A percentile compares a stretch with the other conserved stretches of the same genome.
phyloP scores from a whole-genome alignment of 140 eudicot species.

The Anethum foeniculum region DNA sequence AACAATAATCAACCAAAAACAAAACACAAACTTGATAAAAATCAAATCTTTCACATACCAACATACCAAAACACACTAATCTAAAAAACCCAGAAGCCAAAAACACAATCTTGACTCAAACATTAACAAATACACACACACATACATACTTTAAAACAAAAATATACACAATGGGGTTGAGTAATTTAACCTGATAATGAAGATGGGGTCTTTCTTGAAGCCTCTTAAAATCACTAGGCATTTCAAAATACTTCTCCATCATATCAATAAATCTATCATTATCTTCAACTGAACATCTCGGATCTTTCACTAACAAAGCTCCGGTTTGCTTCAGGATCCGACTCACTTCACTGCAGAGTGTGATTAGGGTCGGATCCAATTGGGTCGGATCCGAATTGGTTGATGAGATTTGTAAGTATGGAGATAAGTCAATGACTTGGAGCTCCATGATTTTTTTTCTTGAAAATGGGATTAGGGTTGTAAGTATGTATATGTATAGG shows the following conservation, averaged over 20 bases:
- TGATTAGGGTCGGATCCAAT: conserved; percentile 29
- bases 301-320: conserved; percentile 77
- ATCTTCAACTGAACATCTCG: conserved; percentile 70
- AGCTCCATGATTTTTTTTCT: conserved; percentile 38
- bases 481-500: neutral
- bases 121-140: neutral
- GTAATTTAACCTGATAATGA: conserved; percentile 67
- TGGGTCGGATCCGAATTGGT: conserved; percentile 10
- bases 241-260: conserved; percentile 88
- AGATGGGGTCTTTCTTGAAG: conserved; percentile 74
- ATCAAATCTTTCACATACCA: neutral
- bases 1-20: neutral
- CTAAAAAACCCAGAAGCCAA: neutral
- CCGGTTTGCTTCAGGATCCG: conserved; percentile 83
- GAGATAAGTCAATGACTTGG: conserved; percentile 63
- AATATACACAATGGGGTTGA: neutral
- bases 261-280: conserved; percentile 81
- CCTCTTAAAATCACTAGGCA: conserved; percentile 61
- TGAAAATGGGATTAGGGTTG: neutral
- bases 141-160: too few relatives aligned
- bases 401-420: conserved; percentile 33
- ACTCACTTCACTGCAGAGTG: conserved; percentile 60
- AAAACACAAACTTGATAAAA: neutral
- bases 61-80: neutral
- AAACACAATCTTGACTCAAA: neutral